A percentile compares a stretch with the other conserved stretches of the same genome.
Evolutionary conservation across 495 filamentous ascomycete species (phyloP).

Genomic region (Hypomontagnella monticulosa): DNA sequence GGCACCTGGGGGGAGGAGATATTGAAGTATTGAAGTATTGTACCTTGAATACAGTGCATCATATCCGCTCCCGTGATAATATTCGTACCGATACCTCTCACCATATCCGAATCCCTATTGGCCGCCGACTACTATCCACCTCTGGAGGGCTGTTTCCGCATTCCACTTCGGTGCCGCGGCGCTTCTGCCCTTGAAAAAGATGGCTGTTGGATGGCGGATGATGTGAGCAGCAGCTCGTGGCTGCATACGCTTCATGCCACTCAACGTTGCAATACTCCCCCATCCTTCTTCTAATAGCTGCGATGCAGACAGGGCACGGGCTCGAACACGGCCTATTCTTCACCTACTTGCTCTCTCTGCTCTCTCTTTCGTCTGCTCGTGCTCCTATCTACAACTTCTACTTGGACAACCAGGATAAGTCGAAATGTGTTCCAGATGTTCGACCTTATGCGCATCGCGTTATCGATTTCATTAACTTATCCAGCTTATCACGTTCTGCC

Average conservation of each 20-base stretch:
- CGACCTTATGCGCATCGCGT: slow-evolving; percentile 33
- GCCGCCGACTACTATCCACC: background rate
- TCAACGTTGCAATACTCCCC: slow-evolving; percentile 14
- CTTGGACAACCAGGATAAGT: slow-evolving; percentile 29
- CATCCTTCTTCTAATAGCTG: background rate
- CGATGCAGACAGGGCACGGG: slow-evolving; percentile 22
- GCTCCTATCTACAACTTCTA: slow-evolving; percentile 22
- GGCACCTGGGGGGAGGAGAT: too few relatives aligned
- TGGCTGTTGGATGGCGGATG: slow-evolving; percentile 14
- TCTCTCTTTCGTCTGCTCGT: slow-evolving; percentile 11
- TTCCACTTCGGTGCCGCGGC: slow-evolving; percentile 29
- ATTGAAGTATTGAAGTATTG: background rate
- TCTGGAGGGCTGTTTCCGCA: slow-evolving; percentile 31
- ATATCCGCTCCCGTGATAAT: slow-evolving; percentile 1
- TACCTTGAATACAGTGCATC: slow-evolving; percentile 24
- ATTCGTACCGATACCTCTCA: slow-evolving; percentile 12
- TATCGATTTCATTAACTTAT: slow-evolving; percentile 8
- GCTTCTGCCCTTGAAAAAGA: slow-evolving; percentile 28
- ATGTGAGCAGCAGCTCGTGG: slow-evolving; percentile 13
- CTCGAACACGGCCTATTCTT: slow-evolving; percentile 7
- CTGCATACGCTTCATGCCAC: slow-evolving; percentile 22
- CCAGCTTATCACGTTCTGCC: slow-evolving; percentile 36
- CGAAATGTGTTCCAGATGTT: slow-evolving; percentile 32
- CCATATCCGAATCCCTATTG: slow-evolving; percentile 15
- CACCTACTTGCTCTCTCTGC: slow-evolving; percentile 15